Evolutionary conservation across 768 basidiomycete genomes (phyloP), one percentile per base, ranked within the genome.

Genomic region (Tulasnella sp.): DNA sequence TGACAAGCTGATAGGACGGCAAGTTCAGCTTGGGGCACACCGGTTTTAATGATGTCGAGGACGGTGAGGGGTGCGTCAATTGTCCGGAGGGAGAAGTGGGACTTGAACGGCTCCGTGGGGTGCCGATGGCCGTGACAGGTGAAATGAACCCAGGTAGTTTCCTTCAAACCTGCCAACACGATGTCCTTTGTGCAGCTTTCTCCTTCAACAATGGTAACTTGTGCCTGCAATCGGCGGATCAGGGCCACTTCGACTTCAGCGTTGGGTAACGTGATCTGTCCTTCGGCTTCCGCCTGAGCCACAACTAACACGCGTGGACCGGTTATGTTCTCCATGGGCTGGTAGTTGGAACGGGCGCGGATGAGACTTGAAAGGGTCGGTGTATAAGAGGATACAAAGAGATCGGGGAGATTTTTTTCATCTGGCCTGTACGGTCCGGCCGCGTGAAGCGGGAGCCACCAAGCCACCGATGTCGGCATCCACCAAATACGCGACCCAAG

Each of bases 321-420:
- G n/a, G n/a, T n/a, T 50, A 13, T 11, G 24, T 11, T 50, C 48
- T 11, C 17, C 11, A 11, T 23, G 48, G 17, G 48, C 15, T 11
- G 10, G 10, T 13, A 11, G 11, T 58, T 45, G 3, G n/a, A n/a
- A n/a, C 49, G 44, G 7, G 58, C 47, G n/a, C 48, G 30, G 58
- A 59, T 27, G n/a, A 59, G 32, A 24, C 47, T 34, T 9, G 49
- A 59, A 8, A 59, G 58, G 21, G 45, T 59, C 5, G 58, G 30
- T 3, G 58, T 59, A 49, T 59, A 59, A 9, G 58, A 59, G 9
- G 58, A 59, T 17, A 59, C 29, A 42, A 51, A 59, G 49, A 59
- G 58, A 4, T 59, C 58, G 13, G 58, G 51, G 17, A 59, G 24
- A 15, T 48, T 48, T 24, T 27, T 3, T 17, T 52, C 4, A n/a